Evolutionary conservation across 2,329 filamentous ascomycete species (phyloP).

Genomic region (Fusarium oligoseptatum): DNA sequence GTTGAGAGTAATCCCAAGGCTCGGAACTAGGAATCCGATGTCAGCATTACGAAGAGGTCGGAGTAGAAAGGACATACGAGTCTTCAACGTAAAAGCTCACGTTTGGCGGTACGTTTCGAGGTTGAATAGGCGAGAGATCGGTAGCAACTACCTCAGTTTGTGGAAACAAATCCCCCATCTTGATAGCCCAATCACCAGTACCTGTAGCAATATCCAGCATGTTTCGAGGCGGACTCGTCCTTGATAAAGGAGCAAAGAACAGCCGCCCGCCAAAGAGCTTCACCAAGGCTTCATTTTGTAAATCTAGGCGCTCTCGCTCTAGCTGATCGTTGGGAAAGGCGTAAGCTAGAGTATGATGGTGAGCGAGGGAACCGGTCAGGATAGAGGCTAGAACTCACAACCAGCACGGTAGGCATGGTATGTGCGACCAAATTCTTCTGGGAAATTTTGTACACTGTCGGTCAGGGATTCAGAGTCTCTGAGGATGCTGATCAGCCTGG

Average conservation of each 20-base stretch:
- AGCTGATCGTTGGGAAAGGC: conserved; percentile 60
- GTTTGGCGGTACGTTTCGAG: conserved; percentile 75
- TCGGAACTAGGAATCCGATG: conserved; percentile 54
- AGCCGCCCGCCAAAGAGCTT: conserved; percentile 56
- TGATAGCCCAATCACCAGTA: conserved; percentile 72
- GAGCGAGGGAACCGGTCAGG: conserved; percentile 8
- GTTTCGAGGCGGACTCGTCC: conserved; percentile 51
- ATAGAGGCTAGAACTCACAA: conserved; percentile 52
- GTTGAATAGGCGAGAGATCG: conserved; percentile 77
- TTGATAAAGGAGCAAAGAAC: conserved; percentile 59
- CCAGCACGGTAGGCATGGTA: conserved; percentile 63
- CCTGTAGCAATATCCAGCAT: conserved; percentile 62
- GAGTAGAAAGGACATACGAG: conserved; percentile 49
- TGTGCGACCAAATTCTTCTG: conserved; percentile 60
- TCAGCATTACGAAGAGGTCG: background rate
- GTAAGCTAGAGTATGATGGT: conserved; percentile 53
- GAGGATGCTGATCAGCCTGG: conserved; percentile 30
- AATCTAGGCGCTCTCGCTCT: conserved; percentile 57
- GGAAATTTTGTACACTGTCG: conserved; percentile 58
- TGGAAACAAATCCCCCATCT: conserved; percentile 74
- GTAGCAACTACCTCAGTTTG: conserved; percentile 70
- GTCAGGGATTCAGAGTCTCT: conserved; percentile 55
- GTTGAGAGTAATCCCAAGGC: conserved; percentile 65
- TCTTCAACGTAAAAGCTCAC: conserved; percentile 83
- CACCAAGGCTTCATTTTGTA: conserved; percentile 55